Evolutionary conservation across 2,329 filamentous ascomycete species (phyloP).

Genomic region (Talaromyces rugulosus): DNA sequence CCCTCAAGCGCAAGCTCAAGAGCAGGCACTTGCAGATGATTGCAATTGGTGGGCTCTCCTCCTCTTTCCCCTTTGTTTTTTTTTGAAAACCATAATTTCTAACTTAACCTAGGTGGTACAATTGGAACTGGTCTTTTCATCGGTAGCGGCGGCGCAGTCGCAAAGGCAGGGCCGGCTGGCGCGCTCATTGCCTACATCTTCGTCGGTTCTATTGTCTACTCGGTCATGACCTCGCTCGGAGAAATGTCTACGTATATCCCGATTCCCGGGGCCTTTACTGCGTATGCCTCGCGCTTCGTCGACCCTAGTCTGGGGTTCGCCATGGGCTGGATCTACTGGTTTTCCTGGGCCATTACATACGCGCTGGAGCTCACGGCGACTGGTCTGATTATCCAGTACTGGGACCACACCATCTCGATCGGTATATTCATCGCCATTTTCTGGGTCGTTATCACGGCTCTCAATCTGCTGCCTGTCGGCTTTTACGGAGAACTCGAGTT

Average conservation of each 20-base stretch:
- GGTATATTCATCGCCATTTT: slow-evolving; percentile 53
- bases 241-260: slow-evolving; percentile 77
- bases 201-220: slow-evolving; percentile 68
- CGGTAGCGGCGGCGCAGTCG: slow-evolving; percentile 60
- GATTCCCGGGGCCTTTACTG: slow-evolving; percentile 70
- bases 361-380: slow-evolving; percentile 58
- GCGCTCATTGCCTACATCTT: slow-evolving; percentile 66
- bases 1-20: slow-evolving; percentile 73
- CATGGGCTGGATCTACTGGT: slow-evolving; percentile 83
- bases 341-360: slow-evolving; percentile 47
- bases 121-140: slow-evolving; percentile 72
- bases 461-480: slow-evolving; percentile 47
- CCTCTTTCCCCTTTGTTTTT: background rate
- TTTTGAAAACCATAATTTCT: background rate
- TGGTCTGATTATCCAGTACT: slow-evolving; percentile 61
- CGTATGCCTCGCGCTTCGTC: slow-evolving; percentile 71
- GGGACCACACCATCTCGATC: slow-evolving; percentile 44
- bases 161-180: slow-evolving; percentile 61
- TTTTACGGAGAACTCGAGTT: slow-evolving; percentile 54
- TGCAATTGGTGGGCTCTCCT: slow-evolving; percentile 73
- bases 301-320: slow-evolving; percentile 69
- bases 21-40: slow-evolving; percentile 95
- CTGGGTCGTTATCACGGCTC: slow-evolving; percentile 53
- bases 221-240: slow-evolving; percentile 63
- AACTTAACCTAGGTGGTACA: slow-evolving; percentile 49